Conservation (phyloP, 345 rosid species). For the Eucalyptus pauciflora region DNA sequence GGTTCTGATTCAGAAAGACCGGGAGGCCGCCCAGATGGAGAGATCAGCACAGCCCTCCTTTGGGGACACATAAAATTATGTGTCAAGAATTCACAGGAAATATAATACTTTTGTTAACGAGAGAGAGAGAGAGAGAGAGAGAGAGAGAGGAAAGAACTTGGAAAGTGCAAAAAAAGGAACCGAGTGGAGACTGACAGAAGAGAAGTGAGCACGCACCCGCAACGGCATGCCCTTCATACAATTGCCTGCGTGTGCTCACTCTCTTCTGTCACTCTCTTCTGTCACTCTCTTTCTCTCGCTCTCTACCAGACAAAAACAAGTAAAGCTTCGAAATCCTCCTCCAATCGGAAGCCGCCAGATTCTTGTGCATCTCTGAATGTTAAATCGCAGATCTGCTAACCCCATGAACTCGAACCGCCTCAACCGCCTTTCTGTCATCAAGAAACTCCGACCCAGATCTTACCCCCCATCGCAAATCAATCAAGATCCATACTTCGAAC, state of each 20-base stretch:
- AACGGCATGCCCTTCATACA: conserved; percentile 29
- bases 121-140: not conserved
- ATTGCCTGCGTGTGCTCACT: conserved; percentile 69
- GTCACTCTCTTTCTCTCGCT: conserved; percentile 17
- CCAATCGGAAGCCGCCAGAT: not conserved
- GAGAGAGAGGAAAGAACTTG: not conserved
- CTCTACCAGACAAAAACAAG: not conserved
- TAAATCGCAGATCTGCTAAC: not conserved
- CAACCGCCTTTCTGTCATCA: not conserved
- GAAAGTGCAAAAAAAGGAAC: not conserved
- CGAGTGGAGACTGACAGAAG: not conserved
- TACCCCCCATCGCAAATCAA: not conserved
- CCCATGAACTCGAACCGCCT: not conserved
- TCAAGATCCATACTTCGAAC: not conserved
- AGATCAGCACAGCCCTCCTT: not conserved
- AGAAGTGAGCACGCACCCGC: conserved; percentile 53
- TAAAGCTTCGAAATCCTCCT: not conserved
- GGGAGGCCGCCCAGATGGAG: not conserved
- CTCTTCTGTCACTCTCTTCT: conserved; percentile 51
- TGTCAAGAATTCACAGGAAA: not conserved
- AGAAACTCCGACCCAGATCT: not conserved
- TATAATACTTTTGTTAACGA: not conserved
- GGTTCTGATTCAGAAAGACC: not conserved
- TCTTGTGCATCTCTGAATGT: not conserved
- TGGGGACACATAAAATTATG: not conserved